These are phyloP conservation scores for Haemoproteus tartakovskyi DNA, from an alignment of 169 alveolate species.

Conservation along the genomic window DNA sequence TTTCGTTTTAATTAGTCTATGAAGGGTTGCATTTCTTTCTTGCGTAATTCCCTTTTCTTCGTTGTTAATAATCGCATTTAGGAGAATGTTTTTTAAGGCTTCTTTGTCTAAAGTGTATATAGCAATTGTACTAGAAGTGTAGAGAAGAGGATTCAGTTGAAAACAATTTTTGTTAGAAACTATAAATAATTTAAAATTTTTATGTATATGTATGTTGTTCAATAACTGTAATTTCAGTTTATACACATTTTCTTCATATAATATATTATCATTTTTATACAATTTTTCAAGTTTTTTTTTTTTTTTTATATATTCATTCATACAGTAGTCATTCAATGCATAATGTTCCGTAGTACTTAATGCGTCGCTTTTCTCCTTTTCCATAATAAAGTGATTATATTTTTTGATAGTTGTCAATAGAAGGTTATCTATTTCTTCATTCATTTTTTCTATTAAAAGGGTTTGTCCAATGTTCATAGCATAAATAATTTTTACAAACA, in stretches of 20 bases:
- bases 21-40: slow-evolving; percentile 43
- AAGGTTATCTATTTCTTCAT: slow-evolving; percentile 47
- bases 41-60: slow-evolving; percentile 35
- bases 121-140: slow-evolving; percentile 27
- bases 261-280: too few relatives aligned
- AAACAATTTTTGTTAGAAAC: slow-evolving; percentile 58
- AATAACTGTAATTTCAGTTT: slow-evolving; percentile 28
- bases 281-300: neutral
- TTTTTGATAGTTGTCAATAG: slow-evolving; percentile 36
- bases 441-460: slow-evolving; percentile 20
- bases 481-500: slow-evolving; percentile 51
- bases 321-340: slow-evolving; percentile 1
- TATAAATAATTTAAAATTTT: slow-evolving; percentile 29
- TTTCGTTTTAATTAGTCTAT: slow-evolving; percentile 30
- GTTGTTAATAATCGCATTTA: slow-evolving; percentile 44
- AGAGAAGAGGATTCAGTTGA: slow-evolving; percentile 15
- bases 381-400: slow-evolving; percentile 33
- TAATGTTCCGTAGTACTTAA: neutral
- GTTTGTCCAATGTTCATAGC: slow-evolving; percentile 48
- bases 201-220: slow-evolving; percentile 13
- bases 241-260: slow-evolving; percentile 19
- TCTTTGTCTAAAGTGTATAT: slow-evolving; percentile 47
- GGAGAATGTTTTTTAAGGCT: slow-evolving; percentile 22
- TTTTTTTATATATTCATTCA: slow-evolving; percentile 20
- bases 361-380: neutral